Base-by-base conservation (phyloP, 2,329 filamentous ascomycete genomes). In the Trichoderma sp. region DNA sequence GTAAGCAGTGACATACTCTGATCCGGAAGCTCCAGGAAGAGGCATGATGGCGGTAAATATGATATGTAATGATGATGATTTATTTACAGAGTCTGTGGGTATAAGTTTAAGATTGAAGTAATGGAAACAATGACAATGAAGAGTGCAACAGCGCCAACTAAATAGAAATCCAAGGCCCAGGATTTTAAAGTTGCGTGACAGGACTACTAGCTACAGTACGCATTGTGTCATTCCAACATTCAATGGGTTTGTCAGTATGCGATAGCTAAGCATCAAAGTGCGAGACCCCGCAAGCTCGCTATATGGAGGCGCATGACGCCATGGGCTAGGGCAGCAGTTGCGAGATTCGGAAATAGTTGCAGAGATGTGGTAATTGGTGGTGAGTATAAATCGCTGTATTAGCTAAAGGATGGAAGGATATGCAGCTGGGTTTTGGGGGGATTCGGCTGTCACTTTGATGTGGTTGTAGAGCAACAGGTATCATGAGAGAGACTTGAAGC, bases 241-340 rank as follows among this genome's bases (percentile, higher is more conserved):
- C 34, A 36, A 36, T 26, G 36, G 32, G 26, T 70, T 62, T 69
- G 56, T 69, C 7, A 51, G 39, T 24, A 18, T 30, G 39, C 26
- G 26, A 26, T 47, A 36, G 4, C 32, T 34, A 21, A 62, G 66
- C 66, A 60, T 53, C 36, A 61, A 70, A n/a, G 39, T 47, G 66
- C 24, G 32, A 30, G 39, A 51, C 56, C 66, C 66, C 66, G 66
- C 66, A 69, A 69, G 66, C 56, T 69, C 66, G 51, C 58, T 36
- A 60, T 21, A 47, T 15, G 14, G 66, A 70, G 56, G 57, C 39
- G 56, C 56, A 70, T 70, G 66, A 70, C 66, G 66, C 66, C 60
- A 70, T 70, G 57, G 47, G 7, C 32, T 57, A 53, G n/a, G 28
- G 18, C 26, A n/a, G 57, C 21, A 24, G 47, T 24, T 24, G n/a